Evolutionary conservation across 257 asterid species (phyloP).

Genomic region (Ilex aquifolium): DNA sequence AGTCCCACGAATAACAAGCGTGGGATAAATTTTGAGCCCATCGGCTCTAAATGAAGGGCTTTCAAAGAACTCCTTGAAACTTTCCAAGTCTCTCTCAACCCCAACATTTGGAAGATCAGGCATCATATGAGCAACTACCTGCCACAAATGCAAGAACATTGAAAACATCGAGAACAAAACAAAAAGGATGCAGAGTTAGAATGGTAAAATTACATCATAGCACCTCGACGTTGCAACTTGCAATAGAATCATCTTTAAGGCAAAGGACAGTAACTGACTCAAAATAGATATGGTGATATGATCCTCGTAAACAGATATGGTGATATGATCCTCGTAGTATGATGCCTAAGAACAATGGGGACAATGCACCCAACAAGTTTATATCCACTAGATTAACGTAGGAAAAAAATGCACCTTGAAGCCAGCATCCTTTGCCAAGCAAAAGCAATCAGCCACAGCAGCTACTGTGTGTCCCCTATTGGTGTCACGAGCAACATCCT

Average conservation of each 20-base stretch:
- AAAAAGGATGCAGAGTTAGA: background rate
- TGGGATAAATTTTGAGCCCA: constrained; percentile 96
- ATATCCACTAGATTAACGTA: background rate
- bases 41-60: constrained; percentile 93
- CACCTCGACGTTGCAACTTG: background rate
- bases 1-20: constrained; percentile 96
- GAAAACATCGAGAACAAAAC: background rate
- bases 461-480: constrained; percentile 98
- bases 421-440: constrained; percentile 98
- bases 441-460: constrained; percentile 99
- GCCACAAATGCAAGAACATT: constrained; percentile 3
- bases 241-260: no score
- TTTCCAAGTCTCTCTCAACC: constrained; percentile 94
- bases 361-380: no score
- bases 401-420: constrained; percentile 58
- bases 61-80: constrained; percentile 95
- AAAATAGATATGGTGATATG: background rate
- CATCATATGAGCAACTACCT: constrained; percentile 99
- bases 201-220: background rate
- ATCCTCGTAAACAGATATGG: no score
- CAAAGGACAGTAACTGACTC: background rate
- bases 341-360: no score
- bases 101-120: constrained; percentile 99
- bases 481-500: constrained; percentile 98
- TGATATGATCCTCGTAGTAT: no score